Conservation (phyloP, 2,329 filamentous ascomycete species). For the Neofusicoccum laricinum region DNA sequence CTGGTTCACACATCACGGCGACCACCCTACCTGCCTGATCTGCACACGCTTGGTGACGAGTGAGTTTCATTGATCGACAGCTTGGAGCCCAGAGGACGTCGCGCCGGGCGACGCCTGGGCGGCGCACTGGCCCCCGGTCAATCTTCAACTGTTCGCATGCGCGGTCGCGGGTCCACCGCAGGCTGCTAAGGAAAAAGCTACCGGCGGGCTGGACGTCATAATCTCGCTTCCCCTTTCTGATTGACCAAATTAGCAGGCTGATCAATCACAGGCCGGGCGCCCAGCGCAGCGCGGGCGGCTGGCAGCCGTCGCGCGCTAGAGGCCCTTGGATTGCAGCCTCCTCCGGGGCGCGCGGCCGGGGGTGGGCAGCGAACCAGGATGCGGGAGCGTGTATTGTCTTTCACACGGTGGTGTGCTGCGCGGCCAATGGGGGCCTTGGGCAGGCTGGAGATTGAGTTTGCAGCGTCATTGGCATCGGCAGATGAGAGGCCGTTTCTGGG, state of each 20-base stretch:
- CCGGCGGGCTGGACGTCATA: constrained; percentile 4
- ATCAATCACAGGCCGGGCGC: background rate
- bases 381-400: background rate
- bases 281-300: background rate
- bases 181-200: background rate
- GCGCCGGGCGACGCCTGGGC: background rate
- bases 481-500: background rate
- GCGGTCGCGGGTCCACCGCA: too few relatives aligned
- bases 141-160: background rate
- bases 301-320: background rate
- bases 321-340: background rate
- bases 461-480: constrained; percentile 13
- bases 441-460: background rate
- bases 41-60: background rate
- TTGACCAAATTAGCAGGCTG: constrained; percentile 1
- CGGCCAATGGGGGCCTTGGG: background rate
- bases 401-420: background rate
- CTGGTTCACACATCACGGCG: background rate
- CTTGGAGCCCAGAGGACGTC: background rate
- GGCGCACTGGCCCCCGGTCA: constrained; percentile 3
- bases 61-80: background rate
- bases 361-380: constrained; percentile 4
- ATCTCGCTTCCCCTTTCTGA: constrained; percentile 9
- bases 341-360: background rate
- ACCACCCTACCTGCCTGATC: background rate